Evolutionary conservation across 2,329 filamentous ascomycete genomes (phyloP).

Genomic region (Alternaria brassicicola): DNA sequence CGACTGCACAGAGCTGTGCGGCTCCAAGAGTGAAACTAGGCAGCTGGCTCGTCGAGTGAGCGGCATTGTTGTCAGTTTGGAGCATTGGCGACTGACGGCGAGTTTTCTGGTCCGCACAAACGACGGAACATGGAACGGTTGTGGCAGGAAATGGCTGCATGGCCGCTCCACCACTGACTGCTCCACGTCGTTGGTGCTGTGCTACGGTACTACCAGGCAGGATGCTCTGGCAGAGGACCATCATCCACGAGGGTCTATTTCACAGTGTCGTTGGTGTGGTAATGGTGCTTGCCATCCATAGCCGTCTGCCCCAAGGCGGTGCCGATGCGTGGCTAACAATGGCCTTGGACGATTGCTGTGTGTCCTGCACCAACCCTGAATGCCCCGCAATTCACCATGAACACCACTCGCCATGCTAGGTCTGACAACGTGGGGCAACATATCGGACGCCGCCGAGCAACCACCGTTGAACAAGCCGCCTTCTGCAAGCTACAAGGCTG

Average conservation of each 20-base stretch:
- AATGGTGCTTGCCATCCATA: neutral
- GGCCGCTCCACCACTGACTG: neutral
- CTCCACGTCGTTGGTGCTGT: neutral
- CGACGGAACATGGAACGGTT: neutral
- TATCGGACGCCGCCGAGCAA: neutral
- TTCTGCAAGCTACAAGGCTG: neutral
- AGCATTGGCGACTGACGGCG: conserved; percentile 1
- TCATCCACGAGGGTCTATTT: neutral
- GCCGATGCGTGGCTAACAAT: neutral
- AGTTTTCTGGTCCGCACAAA: conserved; percentile 2
- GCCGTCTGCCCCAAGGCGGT: neutral
- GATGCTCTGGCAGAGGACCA: neutral
- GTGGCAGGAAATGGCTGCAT: neutral
- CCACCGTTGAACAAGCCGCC: neutral
- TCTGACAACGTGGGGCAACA: neutral
- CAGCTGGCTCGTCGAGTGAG: neutral
- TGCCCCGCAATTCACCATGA: neutral
- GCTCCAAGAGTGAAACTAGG: neutral
- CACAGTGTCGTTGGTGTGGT: neutral
- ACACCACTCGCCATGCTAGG: neutral
- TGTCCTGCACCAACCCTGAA: neutral
- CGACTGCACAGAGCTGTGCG: neutral
- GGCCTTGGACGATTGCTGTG: neutral
- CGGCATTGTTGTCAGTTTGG: neutral
- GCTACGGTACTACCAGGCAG: neutral